phyloP scores from a whole-genome alignment of 192 early-diverging fungal species.

The Backusella tarrabulga region DNA sequence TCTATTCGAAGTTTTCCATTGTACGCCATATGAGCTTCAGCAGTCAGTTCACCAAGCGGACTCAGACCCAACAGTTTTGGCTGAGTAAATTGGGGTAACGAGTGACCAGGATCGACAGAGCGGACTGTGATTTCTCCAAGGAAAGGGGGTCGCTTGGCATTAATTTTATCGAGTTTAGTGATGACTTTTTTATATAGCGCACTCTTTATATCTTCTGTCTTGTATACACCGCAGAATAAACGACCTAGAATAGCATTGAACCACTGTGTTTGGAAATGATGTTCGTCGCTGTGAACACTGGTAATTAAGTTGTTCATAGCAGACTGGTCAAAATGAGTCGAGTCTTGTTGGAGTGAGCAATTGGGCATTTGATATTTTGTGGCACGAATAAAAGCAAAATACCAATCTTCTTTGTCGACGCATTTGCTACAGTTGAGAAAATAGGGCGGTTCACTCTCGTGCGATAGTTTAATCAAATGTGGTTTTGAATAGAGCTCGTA shows the following conservation, averaged over 20 bases:
- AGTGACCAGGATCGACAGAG: conserved; percentile 77
- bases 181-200: conserved; percentile 66
- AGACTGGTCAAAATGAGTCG: conserved; percentile 44
- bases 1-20: conserved; percentile 73
- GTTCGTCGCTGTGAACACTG: conserved; percentile 58
- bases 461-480: conserved; percentile 51
- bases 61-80: conserved; percentile 67
- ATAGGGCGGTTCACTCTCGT: conserved; percentile 39
- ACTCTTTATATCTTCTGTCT: conserved; percentile 59
- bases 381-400: conserved; percentile 78
- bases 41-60: conserved; percentile 64
- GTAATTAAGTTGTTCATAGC: conserved; percentile 43
- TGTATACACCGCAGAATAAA: conserved; percentile 73
- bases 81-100: conserved; percentile 79
- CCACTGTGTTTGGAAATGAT: conserved; percentile 64
- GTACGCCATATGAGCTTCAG: conserved; percentile 81
- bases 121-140: conserved; percentile 81
- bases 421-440: conserved; percentile 53
- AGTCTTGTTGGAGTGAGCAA: conserved; percentile 23
- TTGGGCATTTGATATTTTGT: conserved; percentile 43
- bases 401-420: conserved; percentile 88
- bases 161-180: conserved; percentile 64
- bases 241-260: conserved; percentile 85
- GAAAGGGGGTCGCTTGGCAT: conserved; percentile 64
- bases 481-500: conserved; percentile 62